Evolutionary conservation across 176 grass and related monocot genomes (phyloP).

Genomic region (Alopecurus myosuroides): DNA sequence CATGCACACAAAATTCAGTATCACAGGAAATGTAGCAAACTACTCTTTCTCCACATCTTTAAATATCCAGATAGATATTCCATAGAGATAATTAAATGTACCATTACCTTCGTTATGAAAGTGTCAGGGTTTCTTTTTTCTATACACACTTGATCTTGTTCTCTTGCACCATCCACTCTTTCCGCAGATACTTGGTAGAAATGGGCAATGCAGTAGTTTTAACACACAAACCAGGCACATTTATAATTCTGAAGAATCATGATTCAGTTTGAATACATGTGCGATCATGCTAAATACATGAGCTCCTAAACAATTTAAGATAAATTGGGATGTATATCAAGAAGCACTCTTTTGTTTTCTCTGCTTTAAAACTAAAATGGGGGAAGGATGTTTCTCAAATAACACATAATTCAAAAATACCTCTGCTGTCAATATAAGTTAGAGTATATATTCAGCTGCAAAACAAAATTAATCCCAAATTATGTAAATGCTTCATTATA

Average conservation of each 20-base stretch:
- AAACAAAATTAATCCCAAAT: background rate
- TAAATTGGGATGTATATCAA: background rate
- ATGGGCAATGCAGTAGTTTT: background rate
- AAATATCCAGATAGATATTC: background rate
- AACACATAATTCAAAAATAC: background rate
- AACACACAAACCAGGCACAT: background rate
- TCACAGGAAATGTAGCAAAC: constrained; percentile 2
- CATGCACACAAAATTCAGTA: background rate
- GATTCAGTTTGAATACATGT: background rate
- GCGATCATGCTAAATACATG: background rate
- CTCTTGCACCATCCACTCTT: background rate
- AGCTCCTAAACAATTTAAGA: background rate
- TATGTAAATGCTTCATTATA: background rate
- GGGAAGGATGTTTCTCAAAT: background rate
- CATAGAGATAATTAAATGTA: background rate
- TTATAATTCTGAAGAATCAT: background rate
- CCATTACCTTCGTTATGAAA: background rate
- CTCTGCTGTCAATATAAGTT: background rate
- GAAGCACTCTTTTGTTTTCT: background rate
- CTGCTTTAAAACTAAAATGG: background rate
- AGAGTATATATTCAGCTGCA: background rate
- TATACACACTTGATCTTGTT: constrained; percentile 5
- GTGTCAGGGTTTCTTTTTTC: background rate
- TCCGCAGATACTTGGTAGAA: background rate
- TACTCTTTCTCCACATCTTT: background rate